Conservation (phyloP, 2,329 filamentous ascomycete genomes). For the Aspergillus tubingensis region DNA sequence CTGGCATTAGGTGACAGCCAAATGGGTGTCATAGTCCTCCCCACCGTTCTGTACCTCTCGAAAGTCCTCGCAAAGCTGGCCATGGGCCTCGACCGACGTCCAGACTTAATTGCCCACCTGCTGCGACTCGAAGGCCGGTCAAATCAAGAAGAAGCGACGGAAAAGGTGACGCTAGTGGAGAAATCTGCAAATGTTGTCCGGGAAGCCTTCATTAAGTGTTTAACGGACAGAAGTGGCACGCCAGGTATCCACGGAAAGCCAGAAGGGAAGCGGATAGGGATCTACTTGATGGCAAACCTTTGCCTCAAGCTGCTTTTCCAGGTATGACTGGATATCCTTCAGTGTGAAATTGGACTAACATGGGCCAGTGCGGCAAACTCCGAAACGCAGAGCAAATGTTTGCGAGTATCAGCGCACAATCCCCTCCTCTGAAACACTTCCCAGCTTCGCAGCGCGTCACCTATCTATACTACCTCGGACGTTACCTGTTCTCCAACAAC, state of each 20-base stretch:
- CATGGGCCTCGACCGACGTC: conserved; percentile 77
- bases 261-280: conserved; percentile 81
- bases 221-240: conserved; percentile 74
- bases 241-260: conserved; percentile 63
- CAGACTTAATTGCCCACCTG: conserved; percentile 73
- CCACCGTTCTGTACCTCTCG: conserved; percentile 79
- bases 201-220: conserved; percentile 85
- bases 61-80: conserved; percentile 79
- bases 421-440: conserved; percentile 77
- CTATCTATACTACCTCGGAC: conserved; percentile 91
- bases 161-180: conserved; percentile 78
- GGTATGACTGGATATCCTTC: conserved; percentile 45
- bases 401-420: conserved; percentile 80
- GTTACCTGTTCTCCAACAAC: conserved; percentile 82
- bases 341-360: neutral
- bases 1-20: conserved; percentile 77
- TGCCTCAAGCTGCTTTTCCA: conserved; percentile 86
- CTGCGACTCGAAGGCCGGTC: conserved; percentile 41
- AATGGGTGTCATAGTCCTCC: conserved; percentile 78
- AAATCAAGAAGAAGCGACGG: conserved; percentile 63
- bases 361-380: conserved; percentile 70
- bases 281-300: conserved; percentile 90
- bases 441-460: conserved; percentile 85
- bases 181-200: conserved; percentile 85
- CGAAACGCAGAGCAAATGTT: conserved; percentile 86